Base-by-base conservation (phyloP, 2,329 filamentous ascomycete species). In the Chrysoporthe austroafricana region DNA sequence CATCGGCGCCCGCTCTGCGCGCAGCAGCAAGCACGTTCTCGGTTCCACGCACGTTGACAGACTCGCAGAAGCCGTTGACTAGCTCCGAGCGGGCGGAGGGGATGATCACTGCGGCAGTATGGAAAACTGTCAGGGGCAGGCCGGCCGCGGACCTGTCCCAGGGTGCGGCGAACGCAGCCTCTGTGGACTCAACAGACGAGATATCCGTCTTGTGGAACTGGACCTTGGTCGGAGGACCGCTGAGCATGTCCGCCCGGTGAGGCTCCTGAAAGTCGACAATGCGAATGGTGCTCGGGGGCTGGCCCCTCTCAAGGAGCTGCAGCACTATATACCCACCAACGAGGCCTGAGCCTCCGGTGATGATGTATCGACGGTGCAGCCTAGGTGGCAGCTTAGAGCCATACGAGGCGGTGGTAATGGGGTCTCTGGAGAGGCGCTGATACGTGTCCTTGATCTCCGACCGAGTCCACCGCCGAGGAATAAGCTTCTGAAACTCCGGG, bases 301-400 rank as follows among this genome's bases (percentile, higher is more conserved):
- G 83, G 13, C 86, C 86, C 6, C 83, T 84, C 26, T 80, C 79
- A 11, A 88, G 77, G 9, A 88, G 81, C 69, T 86, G 83, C 9
- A 83, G 76, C 13, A 86, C 82, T 44, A 88, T 83, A 74, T 83
- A 84, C 43, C 84, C 82, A 3, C 86, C 86, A 2, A 88, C 83
- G 43, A 87, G 80, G 5, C 85, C 85, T 85, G 73, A 75, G n/a
- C 78, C 78, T 34, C 78, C 78, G 0, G 77, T 78, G 7, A 80
- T 70, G 43, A 79, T 70, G 68, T 80, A 80, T 21, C 78, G 77
- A 4, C 78, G 76, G n/a, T 75, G 69, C 48, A 76, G 72, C 42
- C 72, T 75, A 0, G 77, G 77, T 7, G 78, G 78, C 13, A 80
- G 72, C 43, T 76, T 71, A 16, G 72, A 69, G 0, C 67, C 68